Evolutionary conservation across 1,139 yeast species (phyloP).

Genomic region (Kodamaea plutei): DNA sequence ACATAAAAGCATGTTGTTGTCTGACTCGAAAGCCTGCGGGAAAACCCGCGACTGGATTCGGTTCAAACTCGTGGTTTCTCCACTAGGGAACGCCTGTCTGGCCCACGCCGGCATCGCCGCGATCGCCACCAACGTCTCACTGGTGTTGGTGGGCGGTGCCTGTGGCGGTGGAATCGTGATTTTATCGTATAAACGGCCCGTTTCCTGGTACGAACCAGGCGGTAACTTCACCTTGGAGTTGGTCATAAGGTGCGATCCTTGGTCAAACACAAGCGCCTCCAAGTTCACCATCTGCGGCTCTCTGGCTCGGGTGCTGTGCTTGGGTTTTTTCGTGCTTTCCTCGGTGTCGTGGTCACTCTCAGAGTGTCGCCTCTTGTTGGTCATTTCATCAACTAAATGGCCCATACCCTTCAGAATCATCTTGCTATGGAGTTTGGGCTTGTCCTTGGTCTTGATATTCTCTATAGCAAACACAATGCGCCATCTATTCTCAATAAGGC

Average conservation of each 20-base stretch:
- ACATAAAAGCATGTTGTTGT: conserved; percentile 74
- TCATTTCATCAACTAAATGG: conserved; percentile 26
- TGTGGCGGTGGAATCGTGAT: conserved; percentile 69
- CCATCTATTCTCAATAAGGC: conserved; percentile 49
- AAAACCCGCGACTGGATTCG: conserved; percentile 79
- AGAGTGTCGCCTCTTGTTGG: conserved; percentile 16
- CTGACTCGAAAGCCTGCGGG: conserved; percentile 69
- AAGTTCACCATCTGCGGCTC: conserved; percentile 61
- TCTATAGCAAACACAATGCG: conserved; percentile 53
- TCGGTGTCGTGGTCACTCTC: conserved; percentile 2
- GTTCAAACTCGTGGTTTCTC: conserved; percentile 66
- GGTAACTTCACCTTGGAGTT: conserved; percentile 70
- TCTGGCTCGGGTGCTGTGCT: conserved; percentile 15
- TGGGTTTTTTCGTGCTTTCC: conserved; percentile 6
- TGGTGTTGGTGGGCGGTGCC: conserved; percentile 48
- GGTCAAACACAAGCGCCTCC: conserved; percentile 60
- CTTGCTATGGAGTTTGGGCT: conserved; percentile 21
- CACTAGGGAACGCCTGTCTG: conserved; percentile 64
- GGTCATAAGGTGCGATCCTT: conserved; percentile 69
- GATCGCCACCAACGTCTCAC: conserved; percentile 54
- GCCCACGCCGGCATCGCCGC: conserved; percentile 79
- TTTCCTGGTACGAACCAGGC: conserved; percentile 74
- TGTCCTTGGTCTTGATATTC: conserved; percentile 31
- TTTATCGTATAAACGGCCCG: conserved; percentile 74
- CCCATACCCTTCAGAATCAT: conserved; percentile 22